Base-by-base conservation (phyloP, 2,329 filamentous ascomycete genomes). In the Ustilaginoidea virens region DNA sequence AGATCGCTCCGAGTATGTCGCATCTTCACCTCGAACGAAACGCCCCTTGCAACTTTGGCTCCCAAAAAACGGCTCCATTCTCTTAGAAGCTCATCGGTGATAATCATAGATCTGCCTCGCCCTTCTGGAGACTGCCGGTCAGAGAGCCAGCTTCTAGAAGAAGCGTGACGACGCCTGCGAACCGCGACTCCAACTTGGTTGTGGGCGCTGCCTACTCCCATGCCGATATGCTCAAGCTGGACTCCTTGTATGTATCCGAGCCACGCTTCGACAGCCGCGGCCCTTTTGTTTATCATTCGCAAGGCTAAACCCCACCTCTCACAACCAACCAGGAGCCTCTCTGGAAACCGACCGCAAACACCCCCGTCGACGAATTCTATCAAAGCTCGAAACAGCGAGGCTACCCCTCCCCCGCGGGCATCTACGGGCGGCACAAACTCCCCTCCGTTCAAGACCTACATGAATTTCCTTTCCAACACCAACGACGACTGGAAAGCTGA, bases 121-220 rank as follows among this genome's bases (percentile, higher is more conserved):
- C 87, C 5, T 96, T 98, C 58, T 96, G 87, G 87, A 55, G 55
- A 64, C 65, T 67, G 52, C 59, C 70, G 55, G 55, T 60, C 49
- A 55, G 62, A 60, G 56, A 69, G 34, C 51, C 56, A 46, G 46
- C 58, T 33, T 53, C 63, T 20, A 73, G 66, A 49, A 66, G 63
- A 44, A 56, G 60, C 41, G 43, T 45, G 14, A 51, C 49, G 28
- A 43, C 47, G 14, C 44, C 52, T 23, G 39, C 39, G 18, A 49
- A 59, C 29, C 66, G 69, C 48, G 75, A 80, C 42, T 58, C 74
- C 28, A 72, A 63, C 45, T 69, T 87, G 36, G 80, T 98, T 20
- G 80, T 96, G 34, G 90, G 90, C 41, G 90, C 90, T 32, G 79
- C 86, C 25, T 98, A 98, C 51, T 96, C 90, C 10, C 90, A 98